These are phyloP conservation scores for Aspergillus ibericus DNA, from an alignment of 2,329 filamentous ascomycete genomes.

Conservation along the genomic window DNA sequence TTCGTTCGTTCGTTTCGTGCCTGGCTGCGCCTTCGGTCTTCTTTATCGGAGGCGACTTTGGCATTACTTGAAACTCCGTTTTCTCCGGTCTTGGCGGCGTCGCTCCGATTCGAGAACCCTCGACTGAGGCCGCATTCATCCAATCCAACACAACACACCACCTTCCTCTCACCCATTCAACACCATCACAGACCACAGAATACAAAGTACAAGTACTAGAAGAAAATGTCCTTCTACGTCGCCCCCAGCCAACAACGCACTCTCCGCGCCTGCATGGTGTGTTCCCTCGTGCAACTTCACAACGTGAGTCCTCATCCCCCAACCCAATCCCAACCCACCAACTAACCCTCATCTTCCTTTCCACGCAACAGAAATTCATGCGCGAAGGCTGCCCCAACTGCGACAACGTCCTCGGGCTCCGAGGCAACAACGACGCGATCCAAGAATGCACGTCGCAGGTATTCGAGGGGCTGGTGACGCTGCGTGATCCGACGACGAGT, in stretches of 20 bases:
- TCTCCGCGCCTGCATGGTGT: slow-evolving; percentile 97
- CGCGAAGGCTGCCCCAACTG: slow-evolving; percentile 93
- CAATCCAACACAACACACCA: no score
- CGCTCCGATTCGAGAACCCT: slow-evolving; percentile 26
- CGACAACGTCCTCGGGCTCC: slow-evolving; percentile 84
- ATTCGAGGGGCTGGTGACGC: slow-evolving; percentile 86
- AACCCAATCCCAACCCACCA: neutral
- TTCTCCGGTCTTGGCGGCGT: slow-evolving; percentile 33
- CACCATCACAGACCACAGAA: neutral
- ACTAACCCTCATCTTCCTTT: slow-evolving; percentile 2
- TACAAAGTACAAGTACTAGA: neutral
- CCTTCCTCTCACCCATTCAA: no score
- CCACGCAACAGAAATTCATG: slow-evolving; percentile 68
- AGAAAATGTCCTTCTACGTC: slow-evolving; percentile 62
- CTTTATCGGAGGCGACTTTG: neutral
- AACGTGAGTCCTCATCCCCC: slow-evolving; percentile 49
- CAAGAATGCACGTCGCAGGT: slow-evolving; percentile 94
- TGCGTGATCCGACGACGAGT: slow-evolving; percentile 76
- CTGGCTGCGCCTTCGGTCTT: neutral
- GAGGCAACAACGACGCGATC: slow-evolving; percentile 75
- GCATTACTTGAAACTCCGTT: slow-evolving; percentile 15
- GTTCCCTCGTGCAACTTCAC: slow-evolving; percentile 86
- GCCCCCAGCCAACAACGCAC: slow-evolving; percentile 75
- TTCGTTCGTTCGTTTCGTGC: neutral
- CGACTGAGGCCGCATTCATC: slow-evolving; percentile 4